These are phyloP conservation scores for Diaporthe aspalathi DNA, from an alignment of 2,329 filamentous ascomycete species.

Conservation along the genomic window DNA sequence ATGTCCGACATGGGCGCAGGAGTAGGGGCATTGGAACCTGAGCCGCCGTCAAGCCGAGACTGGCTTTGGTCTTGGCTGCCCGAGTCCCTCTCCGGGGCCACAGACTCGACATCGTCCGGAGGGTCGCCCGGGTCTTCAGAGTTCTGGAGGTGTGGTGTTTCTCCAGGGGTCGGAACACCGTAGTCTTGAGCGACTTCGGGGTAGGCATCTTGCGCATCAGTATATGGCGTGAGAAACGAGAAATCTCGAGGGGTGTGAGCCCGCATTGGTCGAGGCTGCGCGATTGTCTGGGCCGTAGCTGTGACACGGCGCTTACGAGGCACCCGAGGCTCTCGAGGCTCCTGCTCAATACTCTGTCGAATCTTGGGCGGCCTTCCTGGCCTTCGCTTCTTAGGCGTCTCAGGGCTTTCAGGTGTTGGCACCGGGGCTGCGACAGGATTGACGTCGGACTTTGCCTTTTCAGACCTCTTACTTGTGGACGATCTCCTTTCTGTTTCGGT, in stretches of 20 bases:
- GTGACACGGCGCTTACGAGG: slow-evolving; percentile 26
- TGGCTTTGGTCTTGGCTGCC: slow-evolving; percentile 31
- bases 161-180: slow-evolving; percentile 32
- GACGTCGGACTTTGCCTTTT: slow-evolving; percentile 30
- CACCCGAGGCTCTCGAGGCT: slow-evolving; percentile 34
- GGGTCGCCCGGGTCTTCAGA: slow-evolving; percentile 33
- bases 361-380: slow-evolving; percentile 37
- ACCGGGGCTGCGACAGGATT: neutral
- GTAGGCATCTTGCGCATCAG: slow-evolving; percentile 32
- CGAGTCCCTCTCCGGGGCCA: slow-evolving; percentile 29
- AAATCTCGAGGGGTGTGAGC: slow-evolving; percentile 32
- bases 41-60: slow-evolving; percentile 35
- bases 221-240: slow-evolving; percentile 36
- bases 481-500: slow-evolving; percentile 25
- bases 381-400: slow-evolving; percentile 35
- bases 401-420: slow-evolving; percentile 12
- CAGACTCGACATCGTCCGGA: slow-evolving; percentile 29
- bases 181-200: slow-evolving; percentile 35
- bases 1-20: slow-evolving; percentile 43
- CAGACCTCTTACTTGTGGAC: slow-evolving; percentile 28
- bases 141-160: slow-evolving; percentile 32
- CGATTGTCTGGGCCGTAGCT: slow-evolving; percentile 4
- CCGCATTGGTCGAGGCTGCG: slow-evolving; percentile 33
- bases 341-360: slow-evolving; percentile 35
- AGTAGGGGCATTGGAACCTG: slow-evolving; percentile 34